Percentiles rank a stretch among this genome's conserved stretches.
These are phyloP conservation scores for Tolypocladium sp. DNA, from an alignment of 2,329 filamentous ascomycete species.

Conservation along the genomic window DNA sequence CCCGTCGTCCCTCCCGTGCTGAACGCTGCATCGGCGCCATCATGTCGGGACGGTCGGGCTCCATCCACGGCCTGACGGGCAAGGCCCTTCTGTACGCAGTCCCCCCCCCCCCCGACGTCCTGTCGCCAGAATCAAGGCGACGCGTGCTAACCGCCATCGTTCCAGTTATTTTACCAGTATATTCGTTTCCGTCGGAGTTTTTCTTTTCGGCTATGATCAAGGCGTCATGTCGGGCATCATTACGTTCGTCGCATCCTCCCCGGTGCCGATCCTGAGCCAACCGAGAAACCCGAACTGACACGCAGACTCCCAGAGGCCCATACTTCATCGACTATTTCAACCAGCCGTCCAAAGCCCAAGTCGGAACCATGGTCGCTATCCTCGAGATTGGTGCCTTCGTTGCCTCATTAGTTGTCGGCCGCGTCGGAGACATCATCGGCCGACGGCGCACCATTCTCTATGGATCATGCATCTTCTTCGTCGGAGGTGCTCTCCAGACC, in stretches of 20 bases:
- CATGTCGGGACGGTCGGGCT: constrained; percentile 73
- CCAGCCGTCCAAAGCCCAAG: constrained; percentile 74
- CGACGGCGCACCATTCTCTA: constrained; percentile 86
- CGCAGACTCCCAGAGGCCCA: constrained; percentile 51
- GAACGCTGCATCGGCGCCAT: constrained; percentile 68
- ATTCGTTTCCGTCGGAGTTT: constrained; percentile 78
- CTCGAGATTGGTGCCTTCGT: constrained; percentile 89
- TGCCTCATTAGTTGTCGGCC: constrained; percentile 77
- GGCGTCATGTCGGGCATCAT: constrained; percentile 76
- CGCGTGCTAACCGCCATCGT: constrained; percentile 7
- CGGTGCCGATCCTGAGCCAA: neutral
- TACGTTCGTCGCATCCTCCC: constrained; percentile 33
- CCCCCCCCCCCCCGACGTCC: neutral
- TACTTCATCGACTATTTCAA: constrained; percentile 91
- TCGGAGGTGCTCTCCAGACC: constrained; percentile 78
- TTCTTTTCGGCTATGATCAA: constrained; percentile 84
- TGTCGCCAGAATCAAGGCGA: neutral
- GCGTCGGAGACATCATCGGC: constrained; percentile 85
- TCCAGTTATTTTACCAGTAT: constrained; percentile 88
- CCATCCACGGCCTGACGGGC: constrained; percentile 87
- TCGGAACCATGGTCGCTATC: constrained; percentile 97
- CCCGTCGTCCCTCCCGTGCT: constrained; percentile 52
- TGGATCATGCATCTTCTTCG: constrained; percentile 79
- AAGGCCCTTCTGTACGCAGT: constrained; percentile 74
- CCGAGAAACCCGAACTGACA: constrained; percentile 11